A percentile compares a stretch with the other conserved stretches of the same genome.
phyloP scores from a whole-genome alignment of 768 basidiomycete genomes.

The Trametes cinnabarina region DNA sequence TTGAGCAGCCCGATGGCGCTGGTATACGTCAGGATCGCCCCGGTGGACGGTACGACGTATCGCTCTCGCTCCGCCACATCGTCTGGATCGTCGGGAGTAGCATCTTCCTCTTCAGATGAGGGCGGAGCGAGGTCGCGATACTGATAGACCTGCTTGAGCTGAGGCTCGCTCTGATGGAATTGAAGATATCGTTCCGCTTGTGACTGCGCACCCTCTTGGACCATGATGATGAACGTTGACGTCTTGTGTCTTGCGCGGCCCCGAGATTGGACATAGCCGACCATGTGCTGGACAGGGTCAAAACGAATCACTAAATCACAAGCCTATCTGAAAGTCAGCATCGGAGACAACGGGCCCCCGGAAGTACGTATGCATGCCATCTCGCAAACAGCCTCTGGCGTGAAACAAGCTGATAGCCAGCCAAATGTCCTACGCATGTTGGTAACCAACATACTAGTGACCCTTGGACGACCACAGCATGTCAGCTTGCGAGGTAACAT shows the following conservation, averaged over 20 bases:
- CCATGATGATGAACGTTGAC: slow-evolving; percentile 81
- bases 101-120: slow-evolving; percentile 37
- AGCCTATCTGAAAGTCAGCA: slow-evolving; percentile 43
- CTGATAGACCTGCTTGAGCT: slow-evolving; percentile 63
- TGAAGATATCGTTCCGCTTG: slow-evolving; percentile 58
- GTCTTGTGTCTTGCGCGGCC: slow-evolving; percentile 77
- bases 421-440: slow-evolving; percentile 1
- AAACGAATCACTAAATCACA: slow-evolving; percentile 88
- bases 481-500: slow-evolving; percentile 1
- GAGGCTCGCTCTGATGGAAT: slow-evolving; percentile 60
- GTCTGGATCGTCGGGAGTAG: slow-evolving; percentile 42
- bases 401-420: slow-evolving; percentile 4
- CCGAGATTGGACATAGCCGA: slow-evolving; percentile 85
- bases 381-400: neutral
- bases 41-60: slow-evolving; percentile 67
- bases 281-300: slow-evolving; percentile 78
- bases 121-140: slow-evolving; percentile 34
- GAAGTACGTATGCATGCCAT: neutral
- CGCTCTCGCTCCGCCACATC: slow-evolving; percentile 70
- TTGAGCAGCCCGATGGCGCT: slow-evolving; percentile 68
- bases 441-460: slow-evolving; percentile 4
- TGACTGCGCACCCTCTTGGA: slow-evolving; percentile 55
- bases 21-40: slow-evolving; percentile 78
- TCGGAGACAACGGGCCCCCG: neutral
- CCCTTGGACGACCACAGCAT: slow-evolving; percentile 11